phyloP scores from a whole-genome alignment of 495 filamentous ascomycete species.

The Hyaloscypha finlandica region DNA sequence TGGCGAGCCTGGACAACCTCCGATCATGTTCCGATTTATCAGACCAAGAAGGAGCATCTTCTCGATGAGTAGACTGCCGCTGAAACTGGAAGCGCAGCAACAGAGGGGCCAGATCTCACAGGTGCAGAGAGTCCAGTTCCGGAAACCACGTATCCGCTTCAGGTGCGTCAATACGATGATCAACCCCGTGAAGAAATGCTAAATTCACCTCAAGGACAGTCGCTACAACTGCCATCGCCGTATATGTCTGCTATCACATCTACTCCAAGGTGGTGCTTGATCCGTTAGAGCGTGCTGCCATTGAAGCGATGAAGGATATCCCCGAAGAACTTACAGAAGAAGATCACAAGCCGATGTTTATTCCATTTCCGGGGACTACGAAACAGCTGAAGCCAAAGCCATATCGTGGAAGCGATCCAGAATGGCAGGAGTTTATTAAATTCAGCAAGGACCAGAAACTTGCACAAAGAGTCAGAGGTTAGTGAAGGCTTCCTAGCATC shows the following conservation, averaged over 20 bases:
- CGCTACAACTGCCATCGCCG: slow-evolving; percentile 8
- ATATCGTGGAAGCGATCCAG: slow-evolving; percentile 32
- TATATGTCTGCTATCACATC: slow-evolving; percentile 4
- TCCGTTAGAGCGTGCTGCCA: slow-evolving; percentile 11
- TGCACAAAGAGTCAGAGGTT: slow-evolving; percentile 26
- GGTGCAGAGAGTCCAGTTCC: slow-evolving; percentile 26
- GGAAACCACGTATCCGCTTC: neutral
- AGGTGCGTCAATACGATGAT: slow-evolving; percentile 14
- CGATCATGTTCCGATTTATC: slow-evolving; percentile 25
- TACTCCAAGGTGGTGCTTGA: slow-evolving; percentile 14
- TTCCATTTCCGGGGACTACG: slow-evolving; percentile 32
- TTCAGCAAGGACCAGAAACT: slow-evolving; percentile 30
- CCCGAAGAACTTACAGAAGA: slow-evolving; percentile 21
- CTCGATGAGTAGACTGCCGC: slow-evolving; percentile 29
- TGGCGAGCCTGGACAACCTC: slow-evolving; percentile 18
- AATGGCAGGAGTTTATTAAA: slow-evolving; percentile 34
- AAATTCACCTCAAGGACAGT: slow-evolving; percentile 8
- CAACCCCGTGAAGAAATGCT: neutral
- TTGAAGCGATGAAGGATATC: slow-evolving; percentile 12
- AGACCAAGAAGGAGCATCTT: slow-evolving; percentile 19
- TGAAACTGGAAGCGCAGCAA: slow-evolving; percentile 18
- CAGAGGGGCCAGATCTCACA: slow-evolving; percentile 11
- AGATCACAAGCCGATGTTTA: slow-evolving; percentile 21
- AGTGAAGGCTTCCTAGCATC: neutral
- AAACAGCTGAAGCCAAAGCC: slow-evolving; percentile 20